Evolutionary conservation across 2,329 filamentous ascomycete species (phyloP).

Genomic region (Ceratocystis lukuohia): DNA sequence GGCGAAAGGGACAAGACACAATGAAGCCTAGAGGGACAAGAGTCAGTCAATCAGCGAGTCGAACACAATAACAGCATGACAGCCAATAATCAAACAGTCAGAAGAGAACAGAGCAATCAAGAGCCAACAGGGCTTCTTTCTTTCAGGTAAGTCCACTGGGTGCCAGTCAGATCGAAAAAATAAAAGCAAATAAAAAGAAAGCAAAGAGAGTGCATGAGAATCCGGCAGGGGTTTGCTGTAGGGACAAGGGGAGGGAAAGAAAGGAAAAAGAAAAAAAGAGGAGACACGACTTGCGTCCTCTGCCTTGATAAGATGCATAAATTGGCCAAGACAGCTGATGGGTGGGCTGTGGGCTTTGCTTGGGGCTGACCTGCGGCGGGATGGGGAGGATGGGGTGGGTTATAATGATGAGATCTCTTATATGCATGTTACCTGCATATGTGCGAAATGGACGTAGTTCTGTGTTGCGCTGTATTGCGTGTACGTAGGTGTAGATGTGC

Average conservation of each 20-base stretch:
- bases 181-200: not conserved
- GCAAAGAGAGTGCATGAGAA: not conserved
- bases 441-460: not conserved
- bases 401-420: slow-evolving; percentile 4
- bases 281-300: not conserved
- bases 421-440: slow-evolving; percentile 4
- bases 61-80: too few relatives aligned
- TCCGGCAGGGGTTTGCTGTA: not conserved
- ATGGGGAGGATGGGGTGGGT: not conserved
- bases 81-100: not conserved
- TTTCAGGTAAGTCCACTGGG: not conserved
- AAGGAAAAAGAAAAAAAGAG: not conserved
- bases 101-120: not conserved
- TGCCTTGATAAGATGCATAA: slow-evolving; percentile 1
- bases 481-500: not conserved
- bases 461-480: not conserved
- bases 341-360: not conserved
- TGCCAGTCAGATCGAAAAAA: not conserved
- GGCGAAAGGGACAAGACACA: not conserved
- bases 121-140: not conserved
- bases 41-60: too few relatives aligned
- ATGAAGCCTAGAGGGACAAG: not conserved
- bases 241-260: not conserved
- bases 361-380: not conserved
- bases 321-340: slow-evolving; percentile 5